Conservation (phyloP, 805 yeast species). For the Barnettozyma wickerhamii region DNA sequence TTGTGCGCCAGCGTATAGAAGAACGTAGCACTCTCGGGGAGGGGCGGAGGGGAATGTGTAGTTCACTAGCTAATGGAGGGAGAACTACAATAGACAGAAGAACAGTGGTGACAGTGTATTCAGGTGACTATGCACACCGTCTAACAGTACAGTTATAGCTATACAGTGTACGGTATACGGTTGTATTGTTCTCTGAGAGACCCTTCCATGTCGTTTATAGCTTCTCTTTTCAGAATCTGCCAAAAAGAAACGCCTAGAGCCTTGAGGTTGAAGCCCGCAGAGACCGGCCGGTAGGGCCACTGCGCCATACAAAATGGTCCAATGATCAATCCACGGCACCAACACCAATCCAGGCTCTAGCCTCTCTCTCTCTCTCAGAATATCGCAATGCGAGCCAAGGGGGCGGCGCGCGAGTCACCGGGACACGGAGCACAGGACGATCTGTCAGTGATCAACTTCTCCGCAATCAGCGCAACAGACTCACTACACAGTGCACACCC, state of each 20-base stretch:
- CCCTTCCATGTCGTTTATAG: neutral
- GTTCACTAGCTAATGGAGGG: no score
- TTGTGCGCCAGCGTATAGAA: neutral
- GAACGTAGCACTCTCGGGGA: neutral
- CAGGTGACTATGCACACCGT: neutral
- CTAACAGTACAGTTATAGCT: neutral
- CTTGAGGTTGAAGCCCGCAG: neutral
- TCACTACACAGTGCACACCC: no score
- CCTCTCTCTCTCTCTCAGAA: no score
- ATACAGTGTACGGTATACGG: neutral
- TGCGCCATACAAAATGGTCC: neutral
- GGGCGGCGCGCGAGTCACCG: neutral
- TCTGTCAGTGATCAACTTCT: no score
- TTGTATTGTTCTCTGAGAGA: no score
- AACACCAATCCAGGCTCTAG: neutral
- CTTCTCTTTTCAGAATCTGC: neutral
- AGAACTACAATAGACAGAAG: no score
- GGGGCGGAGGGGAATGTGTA: neutral
- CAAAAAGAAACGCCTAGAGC: neutral
- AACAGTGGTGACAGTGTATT: no score
- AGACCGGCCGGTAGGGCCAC: neutral
- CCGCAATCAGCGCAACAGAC: no score
- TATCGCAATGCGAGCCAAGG: no score
- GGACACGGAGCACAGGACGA: neutral
- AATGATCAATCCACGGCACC: neutral